Base-by-base conservation (phyloP, 2,329 filamentous ascomycete genomes). In the Cercospora zeae-maydis region DNA sequence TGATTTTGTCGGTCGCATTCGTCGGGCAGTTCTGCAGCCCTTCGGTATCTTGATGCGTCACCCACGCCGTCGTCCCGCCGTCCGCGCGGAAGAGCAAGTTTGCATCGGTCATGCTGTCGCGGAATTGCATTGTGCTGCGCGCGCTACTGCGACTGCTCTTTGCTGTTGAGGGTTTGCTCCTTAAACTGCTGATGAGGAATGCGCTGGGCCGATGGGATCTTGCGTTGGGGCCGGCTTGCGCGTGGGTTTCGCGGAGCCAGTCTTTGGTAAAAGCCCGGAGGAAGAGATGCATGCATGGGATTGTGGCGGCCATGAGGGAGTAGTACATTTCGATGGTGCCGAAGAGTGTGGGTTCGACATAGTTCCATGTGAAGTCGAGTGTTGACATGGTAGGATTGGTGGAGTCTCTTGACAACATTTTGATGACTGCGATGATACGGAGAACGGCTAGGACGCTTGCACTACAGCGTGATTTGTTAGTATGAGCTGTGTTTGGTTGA, bases 231-330 rank as follows among this genome's bases (percentile, higher is more conserved):
- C 58, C 61, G 51, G 63, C 33, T 42, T 66, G 64, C 10, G 60
- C 58, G 8, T 49, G 54, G 5, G 61, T 66, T 4, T 62, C 61
- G n/a, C 64, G 51, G 7, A 66, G 33, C 27, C 60, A 64, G 4
- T 62, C 64, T 16, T 62, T 66, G 16, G 51, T 60, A 59, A 66
- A 66, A 5, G 62, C 39, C 14, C 52, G 47, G 24, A 66, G 59
- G 51, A 66, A 66, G 19, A 66, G 59, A 56, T 64, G 64, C 62
- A 66, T 64, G 52, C 64, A 66, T 2, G 64, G 64, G n/a, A 66
- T 64, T 7, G 64, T 66, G 13, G 64, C 64, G 7, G 64, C 62
- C 62, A 66, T 64, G 4, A 66, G 47, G 9, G 51, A 58, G 42
- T 63, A 66, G 60, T 66, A 59, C 64, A 64, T 62, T 34, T 66